Evolutionary conservation across 73 alveolate species (phyloP).

Genomic region (Paramecium pentaurelia): DNA sequence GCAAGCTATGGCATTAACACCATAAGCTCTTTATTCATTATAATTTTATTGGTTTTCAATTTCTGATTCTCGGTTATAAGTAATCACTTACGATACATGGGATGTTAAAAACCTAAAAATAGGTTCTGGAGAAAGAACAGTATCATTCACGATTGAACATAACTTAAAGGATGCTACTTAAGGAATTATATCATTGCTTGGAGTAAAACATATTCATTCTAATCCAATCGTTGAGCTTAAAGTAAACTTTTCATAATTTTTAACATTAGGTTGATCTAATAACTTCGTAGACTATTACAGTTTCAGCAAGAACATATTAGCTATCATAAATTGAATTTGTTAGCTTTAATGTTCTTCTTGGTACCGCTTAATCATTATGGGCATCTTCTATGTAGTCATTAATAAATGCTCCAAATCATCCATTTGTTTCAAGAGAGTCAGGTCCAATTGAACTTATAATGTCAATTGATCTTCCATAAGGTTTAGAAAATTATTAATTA

Average conservation of each 20-base stretch:
- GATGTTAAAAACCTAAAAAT: neutral
- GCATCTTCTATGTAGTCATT: too few relatives aligned
- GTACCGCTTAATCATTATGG: too few relatives aligned
- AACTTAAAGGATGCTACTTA: neutral
- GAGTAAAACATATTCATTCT: neutral
- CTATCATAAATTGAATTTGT: neutral
- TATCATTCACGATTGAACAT: neutral
- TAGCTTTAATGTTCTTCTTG: neutral
- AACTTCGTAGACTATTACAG: too few relatives aligned
- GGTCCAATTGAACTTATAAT: too few relatives aligned
- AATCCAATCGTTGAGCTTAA: neutral
- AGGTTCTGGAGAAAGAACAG: neutral
- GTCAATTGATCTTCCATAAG: too few relatives aligned
- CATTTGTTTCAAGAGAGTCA: too few relatives aligned
- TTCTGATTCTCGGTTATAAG: neutral
- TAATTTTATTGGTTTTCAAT: neutral
- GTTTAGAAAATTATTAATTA: too few relatives aligned
- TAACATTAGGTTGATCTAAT: too few relatives aligned
- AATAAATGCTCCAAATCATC: too few relatives aligned
- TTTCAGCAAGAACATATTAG: neutral
- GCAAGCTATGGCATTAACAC: neutral
- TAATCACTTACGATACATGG: neutral
- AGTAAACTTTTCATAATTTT: too few relatives aligned
- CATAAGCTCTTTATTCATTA: neutral
- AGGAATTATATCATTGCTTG: neutral